phyloP scores from a whole-genome alignment of 2,329 filamentous ascomycete species.

The Cladosporium sp. region DNA sequence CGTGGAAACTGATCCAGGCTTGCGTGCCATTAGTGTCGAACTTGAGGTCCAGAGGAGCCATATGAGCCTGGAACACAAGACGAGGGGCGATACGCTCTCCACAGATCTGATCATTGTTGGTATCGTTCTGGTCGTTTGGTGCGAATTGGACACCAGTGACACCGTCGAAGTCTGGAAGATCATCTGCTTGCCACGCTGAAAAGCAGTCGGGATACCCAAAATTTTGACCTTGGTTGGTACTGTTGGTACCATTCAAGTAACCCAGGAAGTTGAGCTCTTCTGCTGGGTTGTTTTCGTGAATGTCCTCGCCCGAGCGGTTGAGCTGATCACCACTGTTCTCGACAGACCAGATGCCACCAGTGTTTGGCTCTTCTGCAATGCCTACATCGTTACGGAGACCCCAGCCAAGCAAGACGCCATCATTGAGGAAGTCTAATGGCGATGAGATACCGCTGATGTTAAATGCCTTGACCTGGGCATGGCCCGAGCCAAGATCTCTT shows the following conservation, averaged over 20 bases:
- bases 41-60: conserved; percentile 66
- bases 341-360: conserved; percentile 52
- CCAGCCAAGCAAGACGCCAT: conserved; percentile 56
- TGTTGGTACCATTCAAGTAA: conserved; percentile 49
- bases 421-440: conserved; percentile 48
- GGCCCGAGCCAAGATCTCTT: conserved; percentile 49
- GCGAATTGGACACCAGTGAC: conserved; percentile 49
- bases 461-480: conserved; percentile 65
- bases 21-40: conserved; percentile 56
- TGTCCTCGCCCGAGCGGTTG: conserved; percentile 23
- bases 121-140: conserved; percentile 41
- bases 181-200: conserved; percentile 57
- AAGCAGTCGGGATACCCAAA: conserved; percentile 71
- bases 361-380: conserved; percentile 57
- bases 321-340: conserved; percentile 70
- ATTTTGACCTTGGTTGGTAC: conserved; percentile 47
- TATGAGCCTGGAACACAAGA: conserved; percentile 62
- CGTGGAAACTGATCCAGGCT: conserved; percentile 68
- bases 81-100: conserved; percentile 40
- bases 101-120: conserved; percentile 47
- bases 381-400: conserved; percentile 71
- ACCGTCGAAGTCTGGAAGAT: conserved; percentile 45
- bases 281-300: conserved; percentile 37
- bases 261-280: conserved; percentile 73
- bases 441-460: conserved; percentile 37